Evolutionary conservation across 805 yeast genomes (phyloP), one percentile per base, ranked within the genome.

Genomic region (Jamesozyma spencerorum): DNA sequence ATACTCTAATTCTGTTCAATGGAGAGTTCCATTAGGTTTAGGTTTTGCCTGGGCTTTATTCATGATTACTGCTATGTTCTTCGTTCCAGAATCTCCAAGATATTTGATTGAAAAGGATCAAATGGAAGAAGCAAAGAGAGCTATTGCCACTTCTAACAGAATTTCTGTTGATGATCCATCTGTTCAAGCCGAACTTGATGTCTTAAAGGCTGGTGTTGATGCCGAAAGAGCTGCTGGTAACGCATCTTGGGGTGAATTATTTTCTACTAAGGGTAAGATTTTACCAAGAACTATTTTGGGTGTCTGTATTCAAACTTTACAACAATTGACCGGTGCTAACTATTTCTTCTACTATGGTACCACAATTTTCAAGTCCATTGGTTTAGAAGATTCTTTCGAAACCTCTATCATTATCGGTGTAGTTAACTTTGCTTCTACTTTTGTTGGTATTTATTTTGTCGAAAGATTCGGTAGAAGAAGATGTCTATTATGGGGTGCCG

Each of bases 61-160:
- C 40, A 57, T 63, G 66, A 47, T 63, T 40, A 49, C 47, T 26
- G 66, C 58, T 49, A 62, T 63, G 64, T 47, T 51, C 8, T 69
- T 71, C 53, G 78, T 79, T 72, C 85, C 85, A 38, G 87, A 80
- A 64, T 77, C 85, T 24, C 84, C 86, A 54, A 69, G n/a, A n/a
- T n/a, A n/a, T n/a, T n/a, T n/a, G n/a, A n/a, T n/a, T n/a, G n/a
- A n/a, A n/a, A n/a, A n/a, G 86, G 70, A 68, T 43, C 69, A 63
- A 49, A 47, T 67, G 28, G 79, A 74, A 27, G 75, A 74, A 42
- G 85, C 85, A 32, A 71, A 60, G 51, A 44, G 45, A 3, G 70
- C 81, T 11, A 59, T 80, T 47, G 78, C 81, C 19, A 70, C 57
- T 50, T 72, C 79, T 39, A 79, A 79, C 68, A 77, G 72, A 55